phyloP scores from a whole-genome alignment of 345 rosid genomes.

The Rhodamnia argentea region DNA sequence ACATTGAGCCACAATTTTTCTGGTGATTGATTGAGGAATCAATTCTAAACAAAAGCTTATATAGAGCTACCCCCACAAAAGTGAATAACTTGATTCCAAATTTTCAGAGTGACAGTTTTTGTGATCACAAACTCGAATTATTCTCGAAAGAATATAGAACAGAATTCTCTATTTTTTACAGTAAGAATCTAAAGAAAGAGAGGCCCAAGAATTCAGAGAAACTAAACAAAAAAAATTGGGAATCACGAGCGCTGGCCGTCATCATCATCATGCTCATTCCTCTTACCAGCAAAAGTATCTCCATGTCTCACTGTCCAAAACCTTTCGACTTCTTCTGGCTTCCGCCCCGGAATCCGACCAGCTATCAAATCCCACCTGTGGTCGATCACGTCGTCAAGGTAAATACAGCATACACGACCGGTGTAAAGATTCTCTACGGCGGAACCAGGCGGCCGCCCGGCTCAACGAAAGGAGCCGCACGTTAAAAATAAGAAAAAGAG shows the following conservation, averaged over 20 bases:
- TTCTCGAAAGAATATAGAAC: neutral
- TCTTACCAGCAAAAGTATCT: neutral
- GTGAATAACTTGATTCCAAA: neutral
- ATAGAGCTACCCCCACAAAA: neutral
- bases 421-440: neutral
- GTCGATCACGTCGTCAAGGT: neutral
- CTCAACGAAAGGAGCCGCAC: neutral
- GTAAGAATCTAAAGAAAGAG: neutral
- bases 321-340: slow-evolving; percentile 3
- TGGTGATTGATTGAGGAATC: neutral
- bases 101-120: neutral
- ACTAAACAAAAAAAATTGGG: neutral
- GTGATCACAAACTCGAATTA: neutral
- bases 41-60: neutral
- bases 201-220: neutral
- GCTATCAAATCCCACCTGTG: slow-evolving; percentile 13
- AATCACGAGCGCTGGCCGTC: neutral
- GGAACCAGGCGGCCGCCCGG: neutral
- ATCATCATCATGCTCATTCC: neutral
- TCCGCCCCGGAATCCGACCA: slow-evolving; percentile 6
- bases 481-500: neutral
- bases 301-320: slow-evolving; percentile 9
- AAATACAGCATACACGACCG: neutral
- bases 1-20: neutral
- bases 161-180: neutral